Evolutionary conservation across 257 asterid genomes (phyloP).

Genomic region (Nicotiana tomentosiformis): DNA sequence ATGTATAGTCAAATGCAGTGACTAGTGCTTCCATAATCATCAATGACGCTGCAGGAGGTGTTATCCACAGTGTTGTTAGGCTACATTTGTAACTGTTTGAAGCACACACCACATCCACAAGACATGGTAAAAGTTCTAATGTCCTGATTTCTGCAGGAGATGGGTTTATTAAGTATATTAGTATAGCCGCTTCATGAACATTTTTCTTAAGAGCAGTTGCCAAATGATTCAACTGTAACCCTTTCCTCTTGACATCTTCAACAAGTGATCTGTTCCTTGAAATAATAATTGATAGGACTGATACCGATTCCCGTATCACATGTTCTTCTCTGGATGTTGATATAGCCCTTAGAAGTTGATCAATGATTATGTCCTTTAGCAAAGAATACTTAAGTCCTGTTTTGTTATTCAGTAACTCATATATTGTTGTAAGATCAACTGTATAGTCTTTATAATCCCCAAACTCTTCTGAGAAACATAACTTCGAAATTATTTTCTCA

Average conservation of each 20-base stretch:
- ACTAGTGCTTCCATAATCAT: conserved; percentile 76
- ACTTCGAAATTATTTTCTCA: conserved; percentile 63
- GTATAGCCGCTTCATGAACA: conserved; percentile 73
- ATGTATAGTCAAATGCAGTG: conserved; percentile 60
- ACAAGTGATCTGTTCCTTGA: conserved; percentile 44
- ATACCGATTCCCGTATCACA: conserved; percentile 61
- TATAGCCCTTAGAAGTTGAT: conserved; percentile 66
- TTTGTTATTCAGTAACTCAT: conserved; percentile 48
- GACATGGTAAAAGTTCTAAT: conserved; percentile 68
- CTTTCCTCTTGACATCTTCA: conserved; percentile 71
- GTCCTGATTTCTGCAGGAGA: conserved; percentile 73
- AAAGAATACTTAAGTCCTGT: conserved; percentile 68
- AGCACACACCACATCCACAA: conserved; percentile 72
- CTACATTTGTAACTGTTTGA: conserved; percentile 45
- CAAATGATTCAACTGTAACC: conserved; percentile 60
- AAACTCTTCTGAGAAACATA: conserved; percentile 61
- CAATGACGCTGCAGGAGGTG: conserved; percentile 83
- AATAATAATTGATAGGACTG: conserved; percentile 66
- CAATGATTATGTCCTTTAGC: conserved; percentile 70
- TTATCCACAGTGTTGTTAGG: conserved; percentile 30
- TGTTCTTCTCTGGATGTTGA: conserved; percentile 65
- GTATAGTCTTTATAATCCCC: conserved; percentile 45
- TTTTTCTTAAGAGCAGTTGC: conserved; percentile 77
- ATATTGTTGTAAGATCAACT: conserved; percentile 59
- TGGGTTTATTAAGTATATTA: conserved; percentile 72